Evolutionary conservation across 352 stramenopile genomes (phyloP), one percentile per base, ranked within the genome.

Genomic region (Phytophthora pinifolia): DNA sequence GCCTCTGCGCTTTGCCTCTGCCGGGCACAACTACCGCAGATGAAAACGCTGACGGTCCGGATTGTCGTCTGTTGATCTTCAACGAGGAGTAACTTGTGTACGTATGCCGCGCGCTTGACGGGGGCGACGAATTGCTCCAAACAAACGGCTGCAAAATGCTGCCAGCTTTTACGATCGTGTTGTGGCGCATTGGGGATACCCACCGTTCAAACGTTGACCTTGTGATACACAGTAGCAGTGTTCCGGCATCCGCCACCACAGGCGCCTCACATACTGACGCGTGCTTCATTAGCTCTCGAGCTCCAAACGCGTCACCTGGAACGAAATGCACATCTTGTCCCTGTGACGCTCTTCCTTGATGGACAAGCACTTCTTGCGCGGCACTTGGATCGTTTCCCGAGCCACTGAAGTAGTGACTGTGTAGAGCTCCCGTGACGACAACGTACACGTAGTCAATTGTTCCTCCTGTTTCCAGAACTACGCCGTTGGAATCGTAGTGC

Each of bases 181-280:
- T 63, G 9, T 57, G 34, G 3, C 53, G 43, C 17, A 76, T 56
- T 2, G 72, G 69, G 12, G 31, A 17, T 10, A 83, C 50, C 78
- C 78, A 88, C 4, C 76, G 70, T 0, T 82, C 66, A 42, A 86
- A 72, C 2, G 67, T 27, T 9, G 50, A 9, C 14, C 46, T 61
- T 2, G 72, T 53, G 7, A 88, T 66, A 12, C 52, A 65, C 6
- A 85, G 47, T 8, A 88, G 4, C 1, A 67, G 57, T 9, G 78
- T 86, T 9, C 51, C 65, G 1, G 69, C 18, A 39, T 78, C 60
- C 4, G 54, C 69, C 4, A 68, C 48, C 41, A 85, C 53, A 17
- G 41, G 32, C 6, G 43, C 56, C 17, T 56, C 7, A 30, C 6
- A 34, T 15, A 3, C 18, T 25, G 38, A 27, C 20, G 34, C 53